Evolutionary conservation across 1,284 basidiomycete genomes (phyloP).

Genomic region (Vanrija sp.): DNA sequence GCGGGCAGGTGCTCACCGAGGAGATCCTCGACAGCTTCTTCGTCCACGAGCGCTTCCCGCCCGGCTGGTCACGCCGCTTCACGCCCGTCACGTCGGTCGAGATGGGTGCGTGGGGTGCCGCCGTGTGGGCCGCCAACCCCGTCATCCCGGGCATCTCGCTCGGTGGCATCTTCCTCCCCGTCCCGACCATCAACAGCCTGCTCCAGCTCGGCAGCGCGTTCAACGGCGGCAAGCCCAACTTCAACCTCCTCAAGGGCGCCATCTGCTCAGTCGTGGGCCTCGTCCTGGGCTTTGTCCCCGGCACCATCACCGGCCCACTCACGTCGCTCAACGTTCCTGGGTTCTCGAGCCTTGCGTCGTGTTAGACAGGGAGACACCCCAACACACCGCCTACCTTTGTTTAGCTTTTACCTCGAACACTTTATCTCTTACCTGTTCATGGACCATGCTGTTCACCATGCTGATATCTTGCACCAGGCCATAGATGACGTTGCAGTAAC

Average conservation of each 20-base stretch:
- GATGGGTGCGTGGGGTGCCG: conserved; percentile 9
- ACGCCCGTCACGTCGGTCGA: conserved; percentile 5
- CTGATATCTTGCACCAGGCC: too few species aligned
- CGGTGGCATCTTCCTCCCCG: not conserved
- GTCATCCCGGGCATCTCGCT: too few species aligned
- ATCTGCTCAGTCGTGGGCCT: not conserved
- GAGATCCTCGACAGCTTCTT: conserved; percentile 7
- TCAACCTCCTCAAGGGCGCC: not conserved
- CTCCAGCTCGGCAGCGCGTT: not conserved
- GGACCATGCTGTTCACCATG: too few species aligned
- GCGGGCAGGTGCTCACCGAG: not conserved
- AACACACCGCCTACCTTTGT: too few species aligned
- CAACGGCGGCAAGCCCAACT: too few species aligned
- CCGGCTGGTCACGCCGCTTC: conserved; percentile 3
- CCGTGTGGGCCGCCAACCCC: conserved; percentile 1
- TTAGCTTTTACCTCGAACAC: too few species aligned
- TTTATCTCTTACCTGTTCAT: too few species aligned
- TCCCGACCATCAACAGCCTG: too few species aligned
- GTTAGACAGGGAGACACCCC: too few species aligned
- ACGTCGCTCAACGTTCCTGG: not conserved
- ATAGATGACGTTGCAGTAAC: too few species aligned
- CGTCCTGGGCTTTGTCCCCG: not conserved
- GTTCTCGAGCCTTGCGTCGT: not conserved
- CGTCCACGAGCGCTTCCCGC: conserved; percentile 7
- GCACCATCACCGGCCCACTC: not conserved